Conservation (phyloP, 2,329 filamentous ascomycete genomes). For the Didymosphaeria variabile region DNA sequence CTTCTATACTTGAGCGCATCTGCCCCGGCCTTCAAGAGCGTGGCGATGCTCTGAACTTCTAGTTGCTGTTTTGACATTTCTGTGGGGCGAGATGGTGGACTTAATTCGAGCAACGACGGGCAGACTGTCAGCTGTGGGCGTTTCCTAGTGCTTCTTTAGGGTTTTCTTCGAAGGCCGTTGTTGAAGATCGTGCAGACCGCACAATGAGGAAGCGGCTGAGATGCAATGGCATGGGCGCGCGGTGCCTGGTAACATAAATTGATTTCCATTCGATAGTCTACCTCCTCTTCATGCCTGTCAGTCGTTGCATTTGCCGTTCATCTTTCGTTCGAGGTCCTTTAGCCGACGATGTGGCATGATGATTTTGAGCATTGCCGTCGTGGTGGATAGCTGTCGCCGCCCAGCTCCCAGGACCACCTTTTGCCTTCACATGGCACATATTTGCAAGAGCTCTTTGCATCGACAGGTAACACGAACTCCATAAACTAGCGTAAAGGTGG, state of each 20-base stretch:
- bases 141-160: background rate
- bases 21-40: too few species aligned
- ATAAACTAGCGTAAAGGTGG: too few species aligned
- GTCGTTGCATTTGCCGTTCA: background rate
- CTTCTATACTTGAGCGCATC: slow-evolving; percentile 1
- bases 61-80: background rate
- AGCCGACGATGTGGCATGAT: background rate
- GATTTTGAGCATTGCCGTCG: background rate
- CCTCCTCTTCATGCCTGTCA: background rate
- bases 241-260: background rate
- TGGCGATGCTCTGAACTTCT: background rate
- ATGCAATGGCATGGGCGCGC: background rate
- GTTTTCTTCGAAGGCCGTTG: background rate
- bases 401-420: too few species aligned
- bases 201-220: background rate
- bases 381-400: background rate
- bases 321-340: background rate
- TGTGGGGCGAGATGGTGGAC: background rate
- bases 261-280: background rate
- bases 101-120: background rate
- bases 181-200: background rate
- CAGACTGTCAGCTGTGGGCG: background rate
- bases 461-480: too few species aligned
- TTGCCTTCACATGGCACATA: too few species aligned
- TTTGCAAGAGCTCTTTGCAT: too few species aligned